These are phyloP conservation scores for Stentor coeruleus DNA, from an alignment of 73 alveolate genomes.

Conservation along the genomic window DNA sequence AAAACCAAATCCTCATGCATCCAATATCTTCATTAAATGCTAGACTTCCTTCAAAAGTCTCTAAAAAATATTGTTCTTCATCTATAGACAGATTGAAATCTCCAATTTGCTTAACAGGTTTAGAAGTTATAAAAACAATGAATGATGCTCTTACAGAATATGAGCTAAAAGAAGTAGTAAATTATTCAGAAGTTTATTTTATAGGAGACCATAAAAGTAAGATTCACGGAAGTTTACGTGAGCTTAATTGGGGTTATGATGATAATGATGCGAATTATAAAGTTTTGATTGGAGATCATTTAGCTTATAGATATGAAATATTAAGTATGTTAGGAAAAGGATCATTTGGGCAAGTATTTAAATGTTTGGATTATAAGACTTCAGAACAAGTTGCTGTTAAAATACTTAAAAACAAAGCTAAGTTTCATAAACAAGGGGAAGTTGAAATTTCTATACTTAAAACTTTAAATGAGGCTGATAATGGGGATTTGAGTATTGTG, in stretches of 20 bases:
- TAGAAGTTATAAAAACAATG: background rate
- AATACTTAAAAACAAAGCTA: constrained; percentile 67
- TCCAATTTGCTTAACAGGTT: background rate
- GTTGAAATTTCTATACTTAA: constrained; percentile 66
- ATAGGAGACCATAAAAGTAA: background rate
- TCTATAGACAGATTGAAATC: background rate
- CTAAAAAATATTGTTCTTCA: background rate
- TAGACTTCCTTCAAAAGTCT: background rate
- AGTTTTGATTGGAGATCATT: constrained; percentile 61
- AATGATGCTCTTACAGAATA: background rate
- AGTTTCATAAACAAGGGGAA: constrained; percentile 67
- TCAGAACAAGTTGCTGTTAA: constrained; percentile 76
- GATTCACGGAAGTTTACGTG: background rate
- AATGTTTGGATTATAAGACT: constrained; percentile 73
- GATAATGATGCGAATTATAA: constrained; percentile 84
- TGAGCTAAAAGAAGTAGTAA: background rate
- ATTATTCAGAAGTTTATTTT: background rate
- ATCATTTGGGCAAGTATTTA: constrained; percentile 79
- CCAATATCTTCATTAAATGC: background rate
- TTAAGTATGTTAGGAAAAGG: constrained; percentile 86
- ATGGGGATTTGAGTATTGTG: constrained; percentile 40
- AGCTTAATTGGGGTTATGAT: constrained; percentile 70
- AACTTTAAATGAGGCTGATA: constrained; percentile 39
- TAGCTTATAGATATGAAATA: constrained; percentile 80
- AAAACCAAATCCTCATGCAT: background rate